These are phyloP conservation scores for Magnusiomyces suaveolens DNA, from an alignment of 1,139 yeast species.

Conservation along the genomic window DNA sequence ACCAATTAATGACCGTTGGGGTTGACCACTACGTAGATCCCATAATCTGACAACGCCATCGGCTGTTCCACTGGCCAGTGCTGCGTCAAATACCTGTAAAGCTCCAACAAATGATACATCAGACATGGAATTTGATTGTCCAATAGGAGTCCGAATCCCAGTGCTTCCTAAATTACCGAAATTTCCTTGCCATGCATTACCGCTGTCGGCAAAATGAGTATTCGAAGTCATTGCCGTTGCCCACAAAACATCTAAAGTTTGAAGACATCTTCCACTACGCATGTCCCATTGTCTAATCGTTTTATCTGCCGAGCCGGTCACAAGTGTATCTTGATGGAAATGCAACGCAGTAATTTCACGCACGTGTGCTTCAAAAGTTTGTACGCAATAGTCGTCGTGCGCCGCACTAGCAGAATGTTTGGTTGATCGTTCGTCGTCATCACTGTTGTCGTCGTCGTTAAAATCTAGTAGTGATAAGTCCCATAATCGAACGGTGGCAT, in stretches of 20 bases:
- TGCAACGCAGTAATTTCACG: conserved; percentile 56
- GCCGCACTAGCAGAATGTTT: conserved; percentile 12
- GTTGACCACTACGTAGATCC: conserved; percentile 65
- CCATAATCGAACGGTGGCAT: conserved; percentile 56
- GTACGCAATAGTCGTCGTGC: conserved; percentile 30
- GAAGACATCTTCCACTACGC: conserved; percentile 47
- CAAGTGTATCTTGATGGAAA: conserved; percentile 41
- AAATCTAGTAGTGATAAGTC: conserved; percentile 34
- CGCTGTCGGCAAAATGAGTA: conserved; percentile 16
- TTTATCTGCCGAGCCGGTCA: conserved; percentile 49
- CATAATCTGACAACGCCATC: conserved; percentile 68
- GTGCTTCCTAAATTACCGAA: background rate
- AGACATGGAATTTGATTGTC: conserved; percentile 7
- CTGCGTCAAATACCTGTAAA: conserved; percentile 58
- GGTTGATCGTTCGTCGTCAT: conserved; percentile 16
- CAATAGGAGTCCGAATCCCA: background rate
- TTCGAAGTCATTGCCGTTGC: conserved; percentile 35
- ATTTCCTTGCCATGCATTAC: conserved; percentile 19
- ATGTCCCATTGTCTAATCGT: conserved; percentile 56
- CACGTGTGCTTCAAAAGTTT: conserved; percentile 51
- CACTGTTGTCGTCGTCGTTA: too few relatives aligned
- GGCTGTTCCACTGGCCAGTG: conserved; percentile 65
- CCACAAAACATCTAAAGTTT: conserved; percentile 53
- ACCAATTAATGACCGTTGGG: conserved; percentile 54
- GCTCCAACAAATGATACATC: conserved; percentile 45